phyloP scores from a whole-genome alignment of 2,329 filamentous ascomycete species.

The Paracamarosporium sp. region DNA sequence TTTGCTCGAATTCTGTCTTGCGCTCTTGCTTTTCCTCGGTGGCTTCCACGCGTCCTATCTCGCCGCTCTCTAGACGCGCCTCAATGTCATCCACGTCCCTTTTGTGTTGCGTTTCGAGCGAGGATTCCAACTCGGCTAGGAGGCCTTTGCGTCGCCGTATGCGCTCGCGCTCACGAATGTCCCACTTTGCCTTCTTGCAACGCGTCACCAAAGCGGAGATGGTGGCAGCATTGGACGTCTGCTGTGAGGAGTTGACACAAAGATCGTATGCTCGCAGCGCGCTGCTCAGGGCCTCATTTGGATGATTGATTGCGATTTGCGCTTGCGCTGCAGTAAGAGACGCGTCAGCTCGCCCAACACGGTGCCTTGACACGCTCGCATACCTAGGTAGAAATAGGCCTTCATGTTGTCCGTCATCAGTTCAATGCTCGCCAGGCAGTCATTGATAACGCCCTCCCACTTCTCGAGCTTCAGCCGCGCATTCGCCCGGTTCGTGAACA shows the following conservation, averaged over 20 bases:
- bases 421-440: slow-evolving; percentile 77
- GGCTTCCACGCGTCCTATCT: slow-evolving; percentile 53
- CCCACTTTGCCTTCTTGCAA: slow-evolving; percentile 88
- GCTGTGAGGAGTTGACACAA: slow-evolving; percentile 62
- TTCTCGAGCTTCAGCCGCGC: slow-evolving; percentile 75
- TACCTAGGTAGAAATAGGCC: slow-evolving; percentile 76
- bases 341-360: slow-evolving; percentile 15
- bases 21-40: slow-evolving; percentile 58
- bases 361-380: slow-evolving; percentile 9
- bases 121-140: slow-evolving; percentile 64
- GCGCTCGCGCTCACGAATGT: slow-evolving; percentile 70
- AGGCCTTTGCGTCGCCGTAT: slow-evolving; percentile 63
- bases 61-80: slow-evolving; percentile 38
- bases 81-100: slow-evolving; percentile 48
- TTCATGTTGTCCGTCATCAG: slow-evolving; percentile 75
- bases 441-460: slow-evolving; percentile 77
- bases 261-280: slow-evolving; percentile 76
- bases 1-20: slow-evolving; percentile 44
- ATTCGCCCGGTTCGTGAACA: slow-evolving; percentile 92
- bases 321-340: slow-evolving; percentile 67
- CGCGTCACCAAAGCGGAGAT: slow-evolving; percentile 77
- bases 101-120: slow-evolving; percentile 43
- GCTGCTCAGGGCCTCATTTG: slow-evolving; percentile 73
- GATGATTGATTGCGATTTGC: slow-evolving; percentile 74
- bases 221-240: slow-evolving; percentile 71